phyloP scores from a whole-genome alignment of 2,329 filamentous ascomycete genomes.

The Botryotinia narcissicola region DNA sequence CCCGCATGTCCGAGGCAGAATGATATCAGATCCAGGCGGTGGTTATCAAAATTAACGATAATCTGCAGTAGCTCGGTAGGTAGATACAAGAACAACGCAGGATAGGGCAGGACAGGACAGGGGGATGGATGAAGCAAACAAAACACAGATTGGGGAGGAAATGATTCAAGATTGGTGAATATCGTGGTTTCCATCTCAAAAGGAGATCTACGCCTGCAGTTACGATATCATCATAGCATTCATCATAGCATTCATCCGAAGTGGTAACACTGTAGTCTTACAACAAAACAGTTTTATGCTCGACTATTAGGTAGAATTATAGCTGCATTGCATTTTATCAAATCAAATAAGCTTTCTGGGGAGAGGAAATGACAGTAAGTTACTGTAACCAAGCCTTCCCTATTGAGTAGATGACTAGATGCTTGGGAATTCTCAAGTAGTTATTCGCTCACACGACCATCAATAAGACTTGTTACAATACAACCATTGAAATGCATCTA shows the following conservation, averaged over 20 bases:
- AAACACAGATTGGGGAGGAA: not conserved
- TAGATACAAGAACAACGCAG: not conserved
- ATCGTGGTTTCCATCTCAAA: not conserved
- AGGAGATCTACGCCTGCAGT: not conserved
- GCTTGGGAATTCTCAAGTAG: not conserved
- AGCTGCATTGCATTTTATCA: slow-evolving; percentile 5
- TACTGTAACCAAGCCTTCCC: not conserved
- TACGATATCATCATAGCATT: not conserved
- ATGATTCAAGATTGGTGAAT: not conserved
- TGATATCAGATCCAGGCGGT: slow-evolving; percentile 3
- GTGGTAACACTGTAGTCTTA: not conserved
- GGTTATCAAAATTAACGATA: not conserved
- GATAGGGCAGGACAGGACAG: not conserved
- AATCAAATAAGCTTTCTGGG: slow-evolving; percentile 12
- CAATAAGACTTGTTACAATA: not conserved
- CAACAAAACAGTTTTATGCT: not conserved
- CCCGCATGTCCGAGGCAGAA: slow-evolving; percentile 4
- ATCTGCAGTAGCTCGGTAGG: not conserved
- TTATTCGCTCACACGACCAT: slow-evolving; percentile 9
- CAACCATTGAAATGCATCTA: not conserved
- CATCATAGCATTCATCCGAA: not conserved
- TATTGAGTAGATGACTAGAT: not conserved
- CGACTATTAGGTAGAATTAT: not conserved
- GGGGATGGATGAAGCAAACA: not conserved
- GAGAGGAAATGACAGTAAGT: not conserved